phyloP scores from a whole-genome alignment of 2,329 filamentous ascomycete species.

The Sporothrix dimorphospora region DNA sequence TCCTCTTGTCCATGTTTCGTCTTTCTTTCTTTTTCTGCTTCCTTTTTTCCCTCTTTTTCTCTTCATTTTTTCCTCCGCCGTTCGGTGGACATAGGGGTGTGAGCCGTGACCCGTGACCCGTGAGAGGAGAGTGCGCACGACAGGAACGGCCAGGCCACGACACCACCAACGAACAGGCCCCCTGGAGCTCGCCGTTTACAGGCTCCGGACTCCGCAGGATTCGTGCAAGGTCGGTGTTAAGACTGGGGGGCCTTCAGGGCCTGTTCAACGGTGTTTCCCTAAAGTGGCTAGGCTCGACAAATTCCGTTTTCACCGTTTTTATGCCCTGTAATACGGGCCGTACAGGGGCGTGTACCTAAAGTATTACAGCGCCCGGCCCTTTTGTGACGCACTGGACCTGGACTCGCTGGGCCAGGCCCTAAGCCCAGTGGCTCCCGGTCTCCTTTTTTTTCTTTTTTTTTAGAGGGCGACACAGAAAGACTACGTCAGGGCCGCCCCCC shows the following conservation, averaged over 20 bases:
- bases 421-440: not conserved
- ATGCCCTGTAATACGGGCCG: not conserved
- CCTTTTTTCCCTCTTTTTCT: not conserved
- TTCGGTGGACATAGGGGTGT: conserved; percentile 9
- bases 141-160: no score
- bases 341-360: no score
- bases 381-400: no score
- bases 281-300: not conserved
- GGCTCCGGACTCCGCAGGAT: conserved; percentile 24
- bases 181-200: conserved; percentile 22
- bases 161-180: not conserved
- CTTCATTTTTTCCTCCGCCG: conserved; percentile 11
- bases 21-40: not conserved
- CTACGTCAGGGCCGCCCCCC: not conserved
- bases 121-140: not conserved
- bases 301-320: not conserved
- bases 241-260: no score
- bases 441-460: not conserved
- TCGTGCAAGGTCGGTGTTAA: conserved; percentile 16
- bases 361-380: no score
- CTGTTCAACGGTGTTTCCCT: not conserved
- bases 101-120: not conserved
- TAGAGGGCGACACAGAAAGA: not conserved
- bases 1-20: not conserved
- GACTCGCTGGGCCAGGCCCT: not conserved